phyloP scores from a whole-genome alignment of 306 rosid species.

The Medicago arabica region DNA sequence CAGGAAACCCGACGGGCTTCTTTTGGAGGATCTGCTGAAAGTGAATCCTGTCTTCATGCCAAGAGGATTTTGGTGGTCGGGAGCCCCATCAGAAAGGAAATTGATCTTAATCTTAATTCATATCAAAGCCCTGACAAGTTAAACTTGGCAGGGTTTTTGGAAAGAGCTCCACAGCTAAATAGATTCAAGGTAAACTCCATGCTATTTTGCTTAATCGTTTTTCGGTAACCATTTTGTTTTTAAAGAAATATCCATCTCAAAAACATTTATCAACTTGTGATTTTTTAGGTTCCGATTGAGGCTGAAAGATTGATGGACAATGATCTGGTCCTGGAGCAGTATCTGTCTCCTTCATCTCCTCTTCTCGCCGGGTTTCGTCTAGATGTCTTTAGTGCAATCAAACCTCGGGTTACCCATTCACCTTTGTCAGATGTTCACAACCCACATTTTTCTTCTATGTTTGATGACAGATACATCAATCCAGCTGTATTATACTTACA shows the following conservation, averaged over 20 bases:
- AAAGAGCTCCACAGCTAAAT: constrained; percentile 75
- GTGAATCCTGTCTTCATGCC: constrained; percentile 91
- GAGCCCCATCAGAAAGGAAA: constrained; percentile 65
- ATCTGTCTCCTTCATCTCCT: constrained; percentile 75
- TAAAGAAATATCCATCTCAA: constrained; percentile 26
- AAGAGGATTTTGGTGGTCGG: constrained; percentile 89
- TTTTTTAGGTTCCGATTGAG: constrained; percentile 86
- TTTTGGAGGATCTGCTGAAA: constrained; percentile 76
- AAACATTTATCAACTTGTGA: constrained; percentile 30
- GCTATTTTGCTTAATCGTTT: constrained; percentile 35
- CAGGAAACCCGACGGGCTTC: constrained; percentile 75
- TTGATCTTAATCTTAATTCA: constrained; percentile 53
- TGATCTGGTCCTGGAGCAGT: constrained; percentile 81
- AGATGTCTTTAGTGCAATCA: constrained; percentile 86
- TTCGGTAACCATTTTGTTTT: constrained; percentile 16
- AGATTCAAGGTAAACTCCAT: constrained; percentile 78
- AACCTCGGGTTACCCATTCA: constrained; percentile 91
- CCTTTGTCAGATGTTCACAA: constrained; percentile 60
- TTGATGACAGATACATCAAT: constrained; percentile 81
- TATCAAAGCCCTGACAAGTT: constrained; percentile 70
- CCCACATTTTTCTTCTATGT: constrained; percentile 56
- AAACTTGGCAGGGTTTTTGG: constrained; percentile 67
- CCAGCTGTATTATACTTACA: constrained; percentile 86
- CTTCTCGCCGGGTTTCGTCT: constrained; percentile 89
- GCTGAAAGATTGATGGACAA: constrained; percentile 75